Conservation (phyloP, 306 rosid genomes). For the Gynostemma pentaphyllum region DNA sequence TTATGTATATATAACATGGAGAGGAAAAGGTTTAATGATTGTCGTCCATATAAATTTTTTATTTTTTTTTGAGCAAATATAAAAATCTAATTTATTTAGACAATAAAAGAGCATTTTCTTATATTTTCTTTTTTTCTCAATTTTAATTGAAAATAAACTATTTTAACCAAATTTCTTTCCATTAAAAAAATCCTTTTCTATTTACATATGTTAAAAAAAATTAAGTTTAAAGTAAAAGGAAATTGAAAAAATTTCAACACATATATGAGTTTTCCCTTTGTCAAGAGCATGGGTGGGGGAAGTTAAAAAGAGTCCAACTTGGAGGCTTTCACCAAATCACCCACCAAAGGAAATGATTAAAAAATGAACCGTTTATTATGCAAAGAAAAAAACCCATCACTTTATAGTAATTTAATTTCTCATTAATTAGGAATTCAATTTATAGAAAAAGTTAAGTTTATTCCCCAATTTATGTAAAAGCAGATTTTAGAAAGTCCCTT, state of each 20-base stretch:
- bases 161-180: background rate
- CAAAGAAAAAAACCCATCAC: background rate
- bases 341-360: background rate
- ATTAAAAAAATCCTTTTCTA: too few relatives aligned
- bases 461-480: background rate
- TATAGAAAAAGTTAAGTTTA: background rate
- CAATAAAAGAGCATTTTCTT: background rate
- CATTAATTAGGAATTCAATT: background rate
- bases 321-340: constrained; percentile 8
- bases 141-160: background rate
- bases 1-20: background rate
- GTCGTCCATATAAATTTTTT: background rate
- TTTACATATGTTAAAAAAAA: too few relatives aligned
- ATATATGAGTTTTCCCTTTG: background rate
- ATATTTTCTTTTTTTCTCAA: background rate
- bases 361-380: background rate
- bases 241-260: background rate
- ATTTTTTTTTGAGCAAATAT: too few relatives aligned
- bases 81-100: background rate
- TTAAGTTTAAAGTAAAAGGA: background rate
- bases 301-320: constrained; percentile 2
- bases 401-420: too few relatives aligned
- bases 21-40: background rate
- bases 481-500: background rate
- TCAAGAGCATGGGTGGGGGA: background rate